Percentiles rank a stretch among this genome's conserved stretches.
Conservation (phyloP, 148 eudicot genomes). For the Heliamphora exappendiculata region DNA sequence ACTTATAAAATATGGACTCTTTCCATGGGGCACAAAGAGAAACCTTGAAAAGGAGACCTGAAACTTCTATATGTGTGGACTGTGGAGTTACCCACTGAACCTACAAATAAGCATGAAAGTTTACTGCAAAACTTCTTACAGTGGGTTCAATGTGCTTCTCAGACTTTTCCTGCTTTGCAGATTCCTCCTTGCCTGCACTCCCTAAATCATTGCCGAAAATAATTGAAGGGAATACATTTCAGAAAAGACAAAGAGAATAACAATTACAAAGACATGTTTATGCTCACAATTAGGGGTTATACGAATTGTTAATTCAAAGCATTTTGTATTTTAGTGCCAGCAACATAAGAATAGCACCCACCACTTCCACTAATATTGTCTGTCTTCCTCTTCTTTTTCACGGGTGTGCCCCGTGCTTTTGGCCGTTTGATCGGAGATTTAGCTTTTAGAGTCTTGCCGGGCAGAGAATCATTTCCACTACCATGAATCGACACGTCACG, state of each 20-base stretch:
- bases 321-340: not conserved
- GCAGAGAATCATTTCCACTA: conserved; percentile 13
- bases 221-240: not conserved
- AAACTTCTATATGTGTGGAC: not conserved
- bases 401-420: conserved; percentile 28
- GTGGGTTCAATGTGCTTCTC: conserved; percentile 23
- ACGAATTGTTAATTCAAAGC: not conserved
- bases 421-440: conserved; percentile 26
- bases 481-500: conserved; percentile 15
- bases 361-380: conserved; percentile 23
- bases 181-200: conserved; percentile 21
- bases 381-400: conserved; percentile 46
- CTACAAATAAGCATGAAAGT: not conserved
- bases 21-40: not conserved
- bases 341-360: conserved; percentile 1
- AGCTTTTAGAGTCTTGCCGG: conserved; percentile 19
- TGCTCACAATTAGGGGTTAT: not conserved
- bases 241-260: not conserved
- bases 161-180: conserved; percentile 20
- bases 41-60: conserved; percentile 1
- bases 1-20: not conserved
- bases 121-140: conserved; percentile 26
- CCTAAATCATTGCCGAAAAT: conserved; percentile 26
- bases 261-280: not conserved
- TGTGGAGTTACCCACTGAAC: not conserved